Evolutionary conservation across 768 basidiomycete species (phyloP).

Genomic region (Rhodotorula babjevae): DNA sequence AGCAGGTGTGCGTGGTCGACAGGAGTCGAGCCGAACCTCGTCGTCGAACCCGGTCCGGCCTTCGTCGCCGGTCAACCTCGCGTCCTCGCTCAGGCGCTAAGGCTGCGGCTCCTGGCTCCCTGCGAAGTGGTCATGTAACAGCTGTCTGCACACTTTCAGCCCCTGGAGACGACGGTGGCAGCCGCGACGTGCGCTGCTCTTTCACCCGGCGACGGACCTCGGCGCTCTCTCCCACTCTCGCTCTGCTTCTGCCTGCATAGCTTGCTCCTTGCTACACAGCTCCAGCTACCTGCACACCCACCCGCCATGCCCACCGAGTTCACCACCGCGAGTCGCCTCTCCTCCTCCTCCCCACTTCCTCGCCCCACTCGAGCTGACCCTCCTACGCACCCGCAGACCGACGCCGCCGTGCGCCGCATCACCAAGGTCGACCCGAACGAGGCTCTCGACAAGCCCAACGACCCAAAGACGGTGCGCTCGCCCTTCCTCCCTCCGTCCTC

Average conservation of each 20-base stretch:
- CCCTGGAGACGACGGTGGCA: too few species aligned
- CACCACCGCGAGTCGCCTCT: slow-evolving; percentile 9
- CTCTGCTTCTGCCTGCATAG: neutral
- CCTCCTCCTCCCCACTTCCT: neutral
- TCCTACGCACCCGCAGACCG: neutral
- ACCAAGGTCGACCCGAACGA: slow-evolving; percentile 37
- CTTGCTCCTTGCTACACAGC: too few species aligned
- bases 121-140: too few species aligned
- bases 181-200: too few species aligned
- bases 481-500: neutral
- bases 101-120: too few species aligned
- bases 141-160: too few species aligned
- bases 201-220: too few species aligned
- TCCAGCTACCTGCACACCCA: neutral
- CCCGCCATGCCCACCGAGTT: slow-evolving; percentile 25
- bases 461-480: slow-evolving; percentile 27
- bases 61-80: too few species aligned
- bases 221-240: too few species aligned
- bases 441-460: slow-evolving; percentile 8
- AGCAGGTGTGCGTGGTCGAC: neutral
- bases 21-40: too few species aligned
- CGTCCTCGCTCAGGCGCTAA: too few species aligned
- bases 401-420: slow-evolving; percentile 37
- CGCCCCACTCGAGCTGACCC: neutral
- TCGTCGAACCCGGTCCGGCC: too few species aligned